Conservation (phyloP, 805 yeast species). For the Yamadazyma phyllophila region DNA sequence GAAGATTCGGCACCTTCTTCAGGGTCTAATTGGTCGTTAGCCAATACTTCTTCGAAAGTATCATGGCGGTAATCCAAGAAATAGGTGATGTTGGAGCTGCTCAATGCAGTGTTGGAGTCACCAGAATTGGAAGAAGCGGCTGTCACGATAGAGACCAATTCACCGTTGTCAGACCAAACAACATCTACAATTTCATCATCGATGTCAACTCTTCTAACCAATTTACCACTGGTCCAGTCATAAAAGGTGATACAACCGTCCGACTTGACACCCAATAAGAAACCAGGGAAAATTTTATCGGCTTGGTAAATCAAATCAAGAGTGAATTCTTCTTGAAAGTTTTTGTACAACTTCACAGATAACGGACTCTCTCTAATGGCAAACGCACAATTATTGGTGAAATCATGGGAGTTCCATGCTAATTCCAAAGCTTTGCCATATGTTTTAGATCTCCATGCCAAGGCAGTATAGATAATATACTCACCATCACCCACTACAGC, state of each 20-base stretch:
- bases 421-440: slow-evolving; percentile 89
- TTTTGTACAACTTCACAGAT: slow-evolving; percentile 69
- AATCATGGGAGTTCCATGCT: slow-evolving; percentile 86
- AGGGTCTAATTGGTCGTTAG: slow-evolving; percentile 55
- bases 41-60: slow-evolving; percentile 59
- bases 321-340: slow-evolving; percentile 75
- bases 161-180: slow-evolving; percentile 93
- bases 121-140: slow-evolving; percentile 18
- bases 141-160: slow-evolving; percentile 69
- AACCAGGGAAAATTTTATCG: slow-evolving; percentile 83
- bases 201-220: slow-evolving; percentile 88
- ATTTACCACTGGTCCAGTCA: slow-evolving; percentile 87
- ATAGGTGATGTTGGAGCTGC: slow-evolving; percentile 59
- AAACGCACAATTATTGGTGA: slow-evolving; percentile 61
- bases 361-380: slow-evolving; percentile 75
- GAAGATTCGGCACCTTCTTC: slow-evolving; percentile 90
- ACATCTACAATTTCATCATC: slow-evolving; percentile 70
- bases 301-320: slow-evolving; percentile 69
- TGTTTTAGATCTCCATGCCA: slow-evolving; percentile 96
- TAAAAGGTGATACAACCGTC: slow-evolving; percentile 84
- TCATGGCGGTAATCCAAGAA: slow-evolving; percentile 74
- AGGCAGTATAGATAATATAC: slow-evolving; percentile 90
- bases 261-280: slow-evolving; percentile 80
- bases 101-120: slow-evolving; percentile 16
- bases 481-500: slow-evolving; percentile 98